These are phyloP conservation scores for Trichosporon coremiiforme DNA, from an alignment of 1,284 basidiomycete genomes.

Conservation along the genomic window DNA sequence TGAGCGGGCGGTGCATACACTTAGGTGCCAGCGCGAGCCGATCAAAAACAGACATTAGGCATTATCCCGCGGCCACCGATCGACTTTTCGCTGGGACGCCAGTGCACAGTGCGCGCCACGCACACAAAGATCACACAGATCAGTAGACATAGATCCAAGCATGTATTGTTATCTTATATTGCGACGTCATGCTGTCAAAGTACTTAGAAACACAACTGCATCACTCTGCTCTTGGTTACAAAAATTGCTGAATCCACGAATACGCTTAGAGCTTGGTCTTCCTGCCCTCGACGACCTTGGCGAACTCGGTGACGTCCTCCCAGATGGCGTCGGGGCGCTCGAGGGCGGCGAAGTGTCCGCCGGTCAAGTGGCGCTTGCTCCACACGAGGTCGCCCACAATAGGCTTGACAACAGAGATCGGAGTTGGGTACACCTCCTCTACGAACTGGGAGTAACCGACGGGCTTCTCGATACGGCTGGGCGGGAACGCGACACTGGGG, in stretches of 20 bases:
- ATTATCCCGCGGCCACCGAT: no score
- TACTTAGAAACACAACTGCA: no score
- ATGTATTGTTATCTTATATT: conserved; percentile 4
- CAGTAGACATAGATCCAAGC: conserved; percentile 5
- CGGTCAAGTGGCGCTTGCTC: conserved; percentile 50
- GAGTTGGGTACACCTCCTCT: conserved; percentile 53
- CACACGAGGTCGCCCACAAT: conserved; percentile 48
- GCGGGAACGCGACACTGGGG: background rate
- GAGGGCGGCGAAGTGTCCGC: conserved; percentile 57
- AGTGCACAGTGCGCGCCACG: no score
- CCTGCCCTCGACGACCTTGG: conserved; percentile 35
- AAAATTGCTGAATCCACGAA: no score
- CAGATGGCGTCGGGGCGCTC: conserved; percentile 56
- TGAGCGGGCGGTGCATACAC: background rate
- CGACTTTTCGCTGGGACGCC: no score
- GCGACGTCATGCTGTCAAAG: no score
- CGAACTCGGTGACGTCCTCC: conserved; percentile 47
- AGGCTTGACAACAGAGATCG: conserved; percentile 47
- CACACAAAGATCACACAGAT: background rate
- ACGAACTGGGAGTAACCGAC: conserved; percentile 56
- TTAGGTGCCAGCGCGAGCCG: no score
- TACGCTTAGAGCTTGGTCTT: conserved; percentile 10
- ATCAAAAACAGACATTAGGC: no score
- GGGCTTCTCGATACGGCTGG: conserved; percentile 45
- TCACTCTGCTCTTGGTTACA: no score